These are phyloP conservation scores for Harrya chromipes DNA, from an alignment of 768 basidiomycete species.

Conservation along the genomic window DNA sequence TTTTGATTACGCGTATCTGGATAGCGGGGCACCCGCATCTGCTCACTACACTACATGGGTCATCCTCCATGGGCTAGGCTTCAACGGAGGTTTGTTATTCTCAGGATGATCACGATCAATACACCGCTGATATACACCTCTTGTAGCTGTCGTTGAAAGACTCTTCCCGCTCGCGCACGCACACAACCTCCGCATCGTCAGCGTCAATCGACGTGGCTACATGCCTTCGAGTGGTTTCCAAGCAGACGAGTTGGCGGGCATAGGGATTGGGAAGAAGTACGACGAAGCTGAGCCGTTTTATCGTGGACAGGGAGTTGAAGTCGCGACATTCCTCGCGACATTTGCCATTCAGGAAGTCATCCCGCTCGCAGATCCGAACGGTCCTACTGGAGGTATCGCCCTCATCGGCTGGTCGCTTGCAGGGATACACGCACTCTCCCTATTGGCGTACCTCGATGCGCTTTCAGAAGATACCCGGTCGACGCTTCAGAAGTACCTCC, in stretches of 20 bases:
- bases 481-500: constrained; percentile 16
- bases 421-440: constrained; percentile 7
- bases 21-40: constrained; percentile 20
- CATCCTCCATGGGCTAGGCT: constrained; percentile 19
- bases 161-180: constrained; percentile 20
- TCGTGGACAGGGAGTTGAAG: constrained; percentile 16
- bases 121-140: not conserved
- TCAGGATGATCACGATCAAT: not conserved
- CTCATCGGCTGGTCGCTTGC: constrained; percentile 23
- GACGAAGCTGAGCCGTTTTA: constrained; percentile 14
- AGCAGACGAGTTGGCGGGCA: constrained; percentile 5
- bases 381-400: constrained; percentile 8
- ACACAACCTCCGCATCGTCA: constrained; percentile 22
- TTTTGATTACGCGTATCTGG: constrained; percentile 20
- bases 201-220: constrained; percentile 27
- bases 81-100: constrained; percentile 18
- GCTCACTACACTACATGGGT: constrained; percentile 21
- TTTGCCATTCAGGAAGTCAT: constrained; percentile 17
- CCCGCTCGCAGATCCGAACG: constrained; percentile 6
- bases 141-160: constrained; percentile 14
- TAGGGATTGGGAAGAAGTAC: constrained; percentile 16
- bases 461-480: constrained; percentile 1
- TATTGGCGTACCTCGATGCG: constrained; percentile 16
- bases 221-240: constrained; percentile 23
- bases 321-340: constrained; percentile 16